These are phyloP conservation scores for Sporothrix protearum DNA, from an alignment of 2,329 filamentous ascomycete genomes.

Conservation along the genomic window DNA sequence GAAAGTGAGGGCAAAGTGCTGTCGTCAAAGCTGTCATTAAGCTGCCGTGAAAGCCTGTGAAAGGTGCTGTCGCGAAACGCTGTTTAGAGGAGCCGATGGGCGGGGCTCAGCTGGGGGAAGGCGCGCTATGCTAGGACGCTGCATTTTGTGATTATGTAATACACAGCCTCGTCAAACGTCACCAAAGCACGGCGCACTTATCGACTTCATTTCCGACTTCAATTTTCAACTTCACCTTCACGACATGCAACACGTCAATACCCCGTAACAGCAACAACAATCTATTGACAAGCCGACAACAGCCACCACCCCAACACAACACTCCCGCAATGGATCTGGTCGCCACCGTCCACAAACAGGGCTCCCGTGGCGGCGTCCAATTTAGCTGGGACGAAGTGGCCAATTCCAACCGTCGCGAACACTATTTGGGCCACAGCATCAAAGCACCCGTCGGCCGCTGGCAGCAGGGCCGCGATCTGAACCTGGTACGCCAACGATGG, in stretches of 20 bases:
- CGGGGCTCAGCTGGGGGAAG: neutral
- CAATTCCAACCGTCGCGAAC: slow-evolving; percentile 81
- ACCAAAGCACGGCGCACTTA: neutral
- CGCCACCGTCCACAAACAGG: slow-evolving; percentile 82
- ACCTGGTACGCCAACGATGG: slow-evolving; percentile 63
- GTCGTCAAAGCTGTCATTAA: no score
- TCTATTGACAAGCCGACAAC: neutral
- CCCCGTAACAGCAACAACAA: no score
- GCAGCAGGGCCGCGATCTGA: slow-evolving; percentile 71
- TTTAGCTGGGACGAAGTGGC: slow-evolving; percentile 97
- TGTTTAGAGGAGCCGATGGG: neutral
- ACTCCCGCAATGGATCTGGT: slow-evolving; percentile 92
- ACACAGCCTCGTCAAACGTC: neutral
- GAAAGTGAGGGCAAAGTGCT: neutral
- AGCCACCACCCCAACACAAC: neutral
- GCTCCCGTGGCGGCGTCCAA: slow-evolving; percentile 88
- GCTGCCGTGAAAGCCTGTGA: no score
- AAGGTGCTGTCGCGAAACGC: neutral
- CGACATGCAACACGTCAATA: neutral
- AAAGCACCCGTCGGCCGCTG: slow-evolving; percentile 91
- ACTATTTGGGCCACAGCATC: slow-evolving; percentile 80
- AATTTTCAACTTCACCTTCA: neutral
- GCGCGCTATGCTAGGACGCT: neutral
- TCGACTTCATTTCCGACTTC: no score
- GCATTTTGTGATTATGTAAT: neutral